These are phyloP conservation scores for Tranzscheliella williamsii DNA, from an alignment of 1,284 basidiomycete species.

Conservation along the genomic window DNA sequence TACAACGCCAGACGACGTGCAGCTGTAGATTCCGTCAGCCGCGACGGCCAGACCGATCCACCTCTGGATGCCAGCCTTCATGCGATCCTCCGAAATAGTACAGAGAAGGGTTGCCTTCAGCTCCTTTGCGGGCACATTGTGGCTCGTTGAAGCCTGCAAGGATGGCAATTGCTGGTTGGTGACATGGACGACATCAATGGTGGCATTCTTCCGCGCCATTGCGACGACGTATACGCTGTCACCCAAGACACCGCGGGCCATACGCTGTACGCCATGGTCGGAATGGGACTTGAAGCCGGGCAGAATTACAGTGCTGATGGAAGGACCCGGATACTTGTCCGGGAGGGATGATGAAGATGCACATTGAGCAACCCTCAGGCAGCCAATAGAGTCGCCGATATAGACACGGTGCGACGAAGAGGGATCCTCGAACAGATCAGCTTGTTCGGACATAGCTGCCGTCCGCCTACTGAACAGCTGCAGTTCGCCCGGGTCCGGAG, in stretches of 20 bases:
- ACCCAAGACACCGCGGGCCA: slow-evolving; percentile 31
- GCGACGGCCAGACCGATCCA: slow-evolving; percentile 47
- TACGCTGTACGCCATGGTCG: slow-evolving; percentile 31
- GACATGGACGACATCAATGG: slow-evolving; percentile 41
- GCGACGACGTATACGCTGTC: slow-evolving; percentile 28
- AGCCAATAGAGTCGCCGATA: slow-evolving; percentile 38
- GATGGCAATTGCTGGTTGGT: slow-evolving; percentile 16
- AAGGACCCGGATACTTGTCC: slow-evolving; percentile 18
- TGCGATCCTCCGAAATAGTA: slow-evolving; percentile 28
- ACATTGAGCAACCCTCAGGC: slow-evolving; percentile 34
- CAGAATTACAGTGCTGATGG: slow-evolving; percentile 19
- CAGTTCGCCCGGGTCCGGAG: too few species aligned
- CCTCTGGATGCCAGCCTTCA: slow-evolving; percentile 48
- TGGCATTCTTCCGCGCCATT: slow-evolving; percentile 44
- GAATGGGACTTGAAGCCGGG: slow-evolving; percentile 35
- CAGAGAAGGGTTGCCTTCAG: slow-evolving; percentile 17
- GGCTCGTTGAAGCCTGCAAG: not conserved
- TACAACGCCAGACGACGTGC: slow-evolving; percentile 42
- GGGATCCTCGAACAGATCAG: slow-evolving; percentile 14
- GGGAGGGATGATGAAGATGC: slow-evolving; percentile 13
- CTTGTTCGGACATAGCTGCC: slow-evolving; percentile 16
- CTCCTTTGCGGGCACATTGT: not conserved
- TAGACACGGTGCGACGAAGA: slow-evolving; percentile 33
- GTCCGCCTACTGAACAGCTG: too few species aligned
- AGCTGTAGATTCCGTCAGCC: slow-evolving; percentile 27